These are phyloP conservation scores for Zymoseptoria ardabiliae DNA, from an alignment of 2,329 filamentous ascomycete species.

Conservation along the genomic window DNA sequence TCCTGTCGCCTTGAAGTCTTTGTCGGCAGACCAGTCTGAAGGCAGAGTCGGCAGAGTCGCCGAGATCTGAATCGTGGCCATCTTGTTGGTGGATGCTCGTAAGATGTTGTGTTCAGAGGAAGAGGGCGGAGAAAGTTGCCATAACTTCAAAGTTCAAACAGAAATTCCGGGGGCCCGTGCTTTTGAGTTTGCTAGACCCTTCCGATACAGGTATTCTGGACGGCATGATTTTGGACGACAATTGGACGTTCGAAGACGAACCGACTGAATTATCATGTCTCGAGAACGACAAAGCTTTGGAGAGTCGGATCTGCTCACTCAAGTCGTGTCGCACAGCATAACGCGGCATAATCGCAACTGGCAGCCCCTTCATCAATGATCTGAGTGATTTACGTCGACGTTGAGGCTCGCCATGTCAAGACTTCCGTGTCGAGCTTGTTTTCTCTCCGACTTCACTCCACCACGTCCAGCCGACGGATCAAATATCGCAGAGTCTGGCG, in stretches of 20 bases:
- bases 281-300: not conserved
- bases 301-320: not conserved
- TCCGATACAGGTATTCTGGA: not conserved
- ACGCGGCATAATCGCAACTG: not conserved
- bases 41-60: conserved; percentile 69
- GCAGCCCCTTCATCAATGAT: not conserved
- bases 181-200: not conserved
- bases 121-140: not conserved
- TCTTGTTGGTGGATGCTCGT: conserved; percentile 30
- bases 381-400: not conserved
- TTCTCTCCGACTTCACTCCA: not conserved
- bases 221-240: too few species aligned
- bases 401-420: not conserved
- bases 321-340: not conserved
- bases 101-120: not conserved
- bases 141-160: not conserved
- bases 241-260: not conserved
- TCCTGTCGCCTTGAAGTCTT: conserved; percentile 82
- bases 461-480: not conserved
- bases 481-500: not conserved
- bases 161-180: not conserved
- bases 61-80: conserved; percentile 58
- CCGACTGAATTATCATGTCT: not conserved
- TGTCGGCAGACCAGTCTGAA: conserved; percentile 75
- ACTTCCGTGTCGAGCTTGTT: not conserved